Evolutionary conservation across 2,329 filamentous ascomycete genomes (phyloP), one percentile per base, ranked within the genome.

Genomic region (Penicillium sp.): DNA sequence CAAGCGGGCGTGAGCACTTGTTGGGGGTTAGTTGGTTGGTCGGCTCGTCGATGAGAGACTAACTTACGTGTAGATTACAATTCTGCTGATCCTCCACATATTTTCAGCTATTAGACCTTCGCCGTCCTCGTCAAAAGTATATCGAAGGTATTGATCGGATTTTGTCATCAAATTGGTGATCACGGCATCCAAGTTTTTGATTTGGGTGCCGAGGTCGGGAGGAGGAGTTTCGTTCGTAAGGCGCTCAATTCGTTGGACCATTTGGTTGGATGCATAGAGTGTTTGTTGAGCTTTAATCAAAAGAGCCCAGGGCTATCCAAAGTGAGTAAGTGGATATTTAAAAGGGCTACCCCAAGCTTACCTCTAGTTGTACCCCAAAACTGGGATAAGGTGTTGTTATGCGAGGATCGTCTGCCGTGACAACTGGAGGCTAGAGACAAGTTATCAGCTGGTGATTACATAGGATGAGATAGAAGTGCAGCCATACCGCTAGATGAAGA

Each of bases 341-440:
- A 49, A 28, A 26, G 3, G 6, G 3, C 10, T n/a, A 17, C 15
- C 8, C 1, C 30, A 3, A n/a, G 24, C 12, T n/a, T 66, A 72
- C 70, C 60, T 72, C 69, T 3, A 61, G 47, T 19, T 47, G 53
- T 3, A 62, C 62, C 9, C 53, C 58, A 33, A 72, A 70, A 42
- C 54, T 56, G 10, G 71, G 71, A 58, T 66, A 70, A 0, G 71
- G 67, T 1, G 68, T 72, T 12, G 63, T 69, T 24, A 73, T 71
- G n/a, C 70, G 61, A 22, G 56, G 60, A 45, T 73, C 71, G 28
- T 66, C 26, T 2, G 53, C 49, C 9, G 49, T 58, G 17, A 72
- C 60, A 19, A 73, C 63, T 4, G 71, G 71, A 5, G 65, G 57
- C 70, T 72, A 22, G 8, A 30, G 26, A 44, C 4, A 1, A 13